phyloP scores from a whole-genome alignment of 768 basidiomycete species.

The Hygrophoropsis aurantiaca region DNA sequence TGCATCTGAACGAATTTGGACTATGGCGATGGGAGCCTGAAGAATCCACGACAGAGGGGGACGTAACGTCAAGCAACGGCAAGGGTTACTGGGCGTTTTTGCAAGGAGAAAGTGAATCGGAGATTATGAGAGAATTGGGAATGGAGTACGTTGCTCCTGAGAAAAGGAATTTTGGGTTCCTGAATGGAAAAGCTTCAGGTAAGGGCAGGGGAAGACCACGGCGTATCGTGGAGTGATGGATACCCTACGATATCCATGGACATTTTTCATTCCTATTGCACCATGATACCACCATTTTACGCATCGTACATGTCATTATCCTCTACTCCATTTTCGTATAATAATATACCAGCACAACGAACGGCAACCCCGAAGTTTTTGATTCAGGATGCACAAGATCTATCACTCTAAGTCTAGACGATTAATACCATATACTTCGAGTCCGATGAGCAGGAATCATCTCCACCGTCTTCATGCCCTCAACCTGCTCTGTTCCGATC shows the following conservation, averaged over 20 bases:
- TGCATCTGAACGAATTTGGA: conserved; percentile 61
- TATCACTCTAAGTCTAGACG: no score
- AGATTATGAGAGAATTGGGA: conserved; percentile 43
- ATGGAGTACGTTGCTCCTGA: conserved; percentile 41
- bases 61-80: conserved; percentile 4
- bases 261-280: background rate
- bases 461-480: conserved; percentile 54
- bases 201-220: conserved; percentile 7
- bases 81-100: conserved; percentile 49
- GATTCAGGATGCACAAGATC: no score
- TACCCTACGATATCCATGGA: background rate
- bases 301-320: no score
- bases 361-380: no score
- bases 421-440: conserved; percentile 86
- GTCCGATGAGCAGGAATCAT: conserved; percentile 76
- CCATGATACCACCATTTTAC: no score
- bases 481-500: conserved; percentile 54
- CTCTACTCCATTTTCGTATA: no score
- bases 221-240: background rate
- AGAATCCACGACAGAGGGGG: background rate
- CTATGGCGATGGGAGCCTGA: conserved; percentile 56
- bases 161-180: conserved; percentile 35
- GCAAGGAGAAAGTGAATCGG: conserved; percentile 42
- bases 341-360: no score
- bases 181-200: background rate